Conservation (phyloP, 1,284 basidiomycete species). For the Sutorius eximius region DNA sequence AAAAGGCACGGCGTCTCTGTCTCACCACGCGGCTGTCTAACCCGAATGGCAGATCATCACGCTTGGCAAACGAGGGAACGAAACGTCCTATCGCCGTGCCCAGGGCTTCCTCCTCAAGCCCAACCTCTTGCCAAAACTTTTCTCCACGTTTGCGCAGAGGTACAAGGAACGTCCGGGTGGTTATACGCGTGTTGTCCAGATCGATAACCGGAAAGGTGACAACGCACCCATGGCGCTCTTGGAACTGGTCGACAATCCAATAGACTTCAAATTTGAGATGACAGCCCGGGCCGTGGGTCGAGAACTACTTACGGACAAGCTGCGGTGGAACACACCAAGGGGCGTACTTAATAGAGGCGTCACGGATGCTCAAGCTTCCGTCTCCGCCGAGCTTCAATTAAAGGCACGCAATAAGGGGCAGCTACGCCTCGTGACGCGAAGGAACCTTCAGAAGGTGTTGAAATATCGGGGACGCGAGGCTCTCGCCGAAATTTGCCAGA, state of each 20-base stretch:
- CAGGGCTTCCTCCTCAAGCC: constrained; percentile 76
- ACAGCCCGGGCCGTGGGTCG: constrained; percentile 81
- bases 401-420: constrained; percentile 41
- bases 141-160: constrained; percentile 76
- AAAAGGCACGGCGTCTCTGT: constrained; percentile 64
- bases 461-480: constrained; percentile 52
- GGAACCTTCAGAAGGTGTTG: constrained; percentile 70
- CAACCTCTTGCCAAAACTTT: constrained; percentile 75
- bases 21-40: constrained; percentile 10
- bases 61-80: constrained; percentile 79
- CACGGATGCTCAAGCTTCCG: constrained; percentile 43
- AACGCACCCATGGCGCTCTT: constrained; percentile 92
- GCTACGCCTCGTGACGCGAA: constrained; percentile 60
- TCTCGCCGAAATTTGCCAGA: constrained; percentile 42
- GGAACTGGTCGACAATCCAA: constrained; percentile 92
- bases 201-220: constrained; percentile 87
- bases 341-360: constrained; percentile 52
- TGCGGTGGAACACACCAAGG: constrained; percentile 45
- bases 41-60: constrained; percentile 72
- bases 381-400: constrained; percentile 49
- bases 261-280: constrained; percentile 86
- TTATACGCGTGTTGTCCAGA: constrained; percentile 93
- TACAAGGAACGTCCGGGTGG: constrained; percentile 88
- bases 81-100: constrained; percentile 63
- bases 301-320: constrained; percentile 63